Conservation (phyloP, 208 protist genomes). For the Wallacemonas sp. region DNA sequence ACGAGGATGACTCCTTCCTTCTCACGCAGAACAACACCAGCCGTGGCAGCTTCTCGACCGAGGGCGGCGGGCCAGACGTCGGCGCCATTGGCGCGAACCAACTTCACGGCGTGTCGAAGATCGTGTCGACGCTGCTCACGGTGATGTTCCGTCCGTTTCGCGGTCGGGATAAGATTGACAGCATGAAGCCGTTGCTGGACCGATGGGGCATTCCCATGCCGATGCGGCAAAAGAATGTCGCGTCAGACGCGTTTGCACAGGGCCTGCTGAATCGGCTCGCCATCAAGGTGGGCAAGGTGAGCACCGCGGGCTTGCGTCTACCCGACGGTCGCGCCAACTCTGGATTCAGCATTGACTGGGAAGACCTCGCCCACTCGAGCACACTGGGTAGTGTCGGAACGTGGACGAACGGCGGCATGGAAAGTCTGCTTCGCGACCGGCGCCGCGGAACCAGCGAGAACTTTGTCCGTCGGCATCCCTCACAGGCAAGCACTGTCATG, state of each 20-base stretch:
- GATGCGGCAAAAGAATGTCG: neutral
- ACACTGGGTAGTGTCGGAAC: neutral
- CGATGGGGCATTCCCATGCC: neutral
- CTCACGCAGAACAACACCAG: too few species aligned
- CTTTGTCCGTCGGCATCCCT: too few species aligned
- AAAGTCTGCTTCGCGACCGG: neutral
- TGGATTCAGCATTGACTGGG: neutral
- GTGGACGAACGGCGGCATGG: neutral
- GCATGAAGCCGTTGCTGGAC: neutral
- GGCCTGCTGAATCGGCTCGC: neutral
- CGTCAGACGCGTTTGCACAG: neutral
- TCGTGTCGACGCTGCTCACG: neutral
- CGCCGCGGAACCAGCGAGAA: too few species aligned
- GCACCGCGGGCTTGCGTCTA: neutral
- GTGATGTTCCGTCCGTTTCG: neutral
- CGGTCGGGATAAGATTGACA: neutral
- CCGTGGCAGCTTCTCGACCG: neutral
- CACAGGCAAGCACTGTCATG: too few species aligned
- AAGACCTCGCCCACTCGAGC: neutral
- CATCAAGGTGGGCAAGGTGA: neutral
- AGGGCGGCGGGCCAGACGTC: neutral
- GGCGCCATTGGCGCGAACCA: neutral
- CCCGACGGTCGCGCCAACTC: neutral
- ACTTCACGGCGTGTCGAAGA: neutral
- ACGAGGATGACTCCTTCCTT: neutral